Evolutionary conservation across 306 rosid genomes (phyloP).

Genomic region (Ormosia semicastrata): DNA sequence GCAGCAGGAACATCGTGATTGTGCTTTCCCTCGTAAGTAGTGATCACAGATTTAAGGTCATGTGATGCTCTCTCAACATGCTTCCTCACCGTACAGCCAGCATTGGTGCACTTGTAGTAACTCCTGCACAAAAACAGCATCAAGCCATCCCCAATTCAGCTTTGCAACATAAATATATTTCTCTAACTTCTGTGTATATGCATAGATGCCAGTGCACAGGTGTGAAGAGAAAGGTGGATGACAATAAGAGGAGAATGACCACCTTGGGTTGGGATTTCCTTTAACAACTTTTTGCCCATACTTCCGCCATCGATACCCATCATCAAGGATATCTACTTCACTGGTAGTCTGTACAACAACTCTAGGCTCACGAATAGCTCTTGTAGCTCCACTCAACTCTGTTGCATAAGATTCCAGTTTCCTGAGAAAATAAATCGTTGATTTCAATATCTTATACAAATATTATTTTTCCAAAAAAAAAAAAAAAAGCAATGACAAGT

Average conservation of each 20-base stretch:
- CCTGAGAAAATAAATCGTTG: conserved; percentile 49
- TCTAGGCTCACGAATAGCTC: conserved; percentile 98
- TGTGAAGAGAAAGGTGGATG: background rate
- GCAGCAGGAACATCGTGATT: conserved; percentile 92
- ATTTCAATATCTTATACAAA: conserved; percentile 23
- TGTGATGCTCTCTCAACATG: conserved; percentile 97
- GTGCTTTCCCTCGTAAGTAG: conserved; percentile 96
- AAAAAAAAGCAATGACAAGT: conserved; percentile 23
- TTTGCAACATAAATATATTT: background rate
- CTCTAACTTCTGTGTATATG: background rate
- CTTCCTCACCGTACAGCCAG: conserved; percentile 95
- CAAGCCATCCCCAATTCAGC: conserved; percentile 21
- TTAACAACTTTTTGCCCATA: conserved; percentile 97
- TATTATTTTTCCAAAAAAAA: conserved; percentile 17
- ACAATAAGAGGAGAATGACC: conserved; percentile 5
- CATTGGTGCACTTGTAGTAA: conserved; percentile 91
- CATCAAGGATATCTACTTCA: conserved; percentile 95
- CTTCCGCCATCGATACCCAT: conserved; percentile 97
- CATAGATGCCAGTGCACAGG: background rate
- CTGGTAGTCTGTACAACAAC: conserved; percentile 99
- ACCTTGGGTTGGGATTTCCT: conserved; percentile 99
- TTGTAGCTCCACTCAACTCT: conserved; percentile 94
- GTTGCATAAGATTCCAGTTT: conserved; percentile 82
- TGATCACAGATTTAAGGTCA: conserved; percentile 89
- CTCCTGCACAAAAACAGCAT: conserved; percentile 64